Conservation (phyloP, 2,329 filamentous ascomycete species). For the Incumbomyces lentus region DNA sequence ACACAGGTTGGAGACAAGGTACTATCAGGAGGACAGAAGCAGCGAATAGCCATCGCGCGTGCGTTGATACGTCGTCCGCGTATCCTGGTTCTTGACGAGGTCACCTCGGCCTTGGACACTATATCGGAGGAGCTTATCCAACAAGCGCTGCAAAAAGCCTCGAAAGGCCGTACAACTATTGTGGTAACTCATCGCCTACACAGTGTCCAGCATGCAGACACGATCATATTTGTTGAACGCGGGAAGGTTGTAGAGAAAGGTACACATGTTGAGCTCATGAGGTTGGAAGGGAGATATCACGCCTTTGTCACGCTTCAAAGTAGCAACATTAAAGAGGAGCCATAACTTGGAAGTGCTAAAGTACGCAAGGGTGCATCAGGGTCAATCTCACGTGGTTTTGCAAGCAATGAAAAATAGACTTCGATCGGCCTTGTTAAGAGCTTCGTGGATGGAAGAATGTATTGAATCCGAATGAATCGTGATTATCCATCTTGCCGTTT, state of each 20-base stretch:
- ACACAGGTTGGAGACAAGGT: conserved; percentile 45
- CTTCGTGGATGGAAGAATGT: too few species aligned
- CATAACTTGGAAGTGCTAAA: too few species aligned
- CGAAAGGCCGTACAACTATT: conserved; percentile 53
- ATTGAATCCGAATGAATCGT: too few species aligned
- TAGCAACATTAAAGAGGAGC: too few species aligned
- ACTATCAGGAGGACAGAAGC: conserved; percentile 40
- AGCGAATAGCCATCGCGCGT: conserved; percentile 37
- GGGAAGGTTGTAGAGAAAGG: conserved; percentile 58
- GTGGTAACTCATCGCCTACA: conserved; percentile 65
- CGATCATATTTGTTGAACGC: conserved; percentile 58
- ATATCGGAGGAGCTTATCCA: conserved; percentile 54
- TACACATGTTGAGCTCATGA: not conserved
- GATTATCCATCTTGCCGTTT: too few species aligned
- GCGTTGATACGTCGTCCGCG: conserved; percentile 41
- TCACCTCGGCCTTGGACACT: conserved; percentile 59
- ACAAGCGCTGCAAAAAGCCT: conserved; percentile 59
- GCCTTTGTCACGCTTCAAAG: too few species aligned
- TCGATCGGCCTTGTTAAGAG: too few species aligned
- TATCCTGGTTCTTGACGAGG: conserved; percentile 70
- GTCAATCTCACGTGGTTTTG: too few species aligned
- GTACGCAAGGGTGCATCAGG: too few species aligned
- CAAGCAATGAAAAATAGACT: too few species aligned
- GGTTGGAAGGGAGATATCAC: too few species aligned
- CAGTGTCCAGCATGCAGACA: conserved; percentile 65